Conservation (phyloP, 2,329 filamentous ascomycete species). For the Botryotinia narcissicola region DNA sequence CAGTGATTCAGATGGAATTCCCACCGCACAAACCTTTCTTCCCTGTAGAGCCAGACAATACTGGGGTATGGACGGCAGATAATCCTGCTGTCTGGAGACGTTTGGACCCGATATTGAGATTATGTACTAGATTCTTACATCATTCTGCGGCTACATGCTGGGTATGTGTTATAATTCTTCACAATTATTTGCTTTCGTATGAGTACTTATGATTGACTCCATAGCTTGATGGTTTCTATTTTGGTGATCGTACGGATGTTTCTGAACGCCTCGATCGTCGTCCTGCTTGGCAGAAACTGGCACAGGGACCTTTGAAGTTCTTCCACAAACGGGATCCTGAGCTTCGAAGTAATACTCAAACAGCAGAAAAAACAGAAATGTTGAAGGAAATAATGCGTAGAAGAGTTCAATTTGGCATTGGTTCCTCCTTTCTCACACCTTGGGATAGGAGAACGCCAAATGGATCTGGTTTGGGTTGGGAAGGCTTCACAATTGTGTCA, state of each 20-base stretch:
- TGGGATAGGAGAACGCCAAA: constrained; percentile 4
- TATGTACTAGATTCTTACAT: neutral
- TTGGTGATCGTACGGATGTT: neutral
- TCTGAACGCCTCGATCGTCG: neutral
- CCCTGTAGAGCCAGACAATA: constrained; percentile 4
- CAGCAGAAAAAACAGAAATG: neutral
- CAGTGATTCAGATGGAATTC: neutral
- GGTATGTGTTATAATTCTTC: neutral
- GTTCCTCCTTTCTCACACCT: neutral
- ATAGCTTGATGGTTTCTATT: constrained; percentile 5
- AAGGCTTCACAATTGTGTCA: neutral
- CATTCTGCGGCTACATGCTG: constrained; percentile 1
- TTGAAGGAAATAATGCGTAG: neutral
- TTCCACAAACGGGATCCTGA: neutral
- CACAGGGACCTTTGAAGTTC: neutral
- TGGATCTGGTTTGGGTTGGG: neutral
- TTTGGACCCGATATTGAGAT: neutral
- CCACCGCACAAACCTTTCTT: neutral
- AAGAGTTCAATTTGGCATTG: neutral
- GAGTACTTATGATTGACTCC: neutral
- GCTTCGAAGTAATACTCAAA: neutral
- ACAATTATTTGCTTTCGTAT: neutral
- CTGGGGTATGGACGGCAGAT: neutral
- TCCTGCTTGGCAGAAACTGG: neutral
- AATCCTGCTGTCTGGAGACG: constrained; percentile 11